A percentile compares a stretch with the other conserved stretches of the same genome.
Conservation (phyloP, 2,329 filamentous ascomycete species). For the Pseudogymnoascus destructans region DNA sequence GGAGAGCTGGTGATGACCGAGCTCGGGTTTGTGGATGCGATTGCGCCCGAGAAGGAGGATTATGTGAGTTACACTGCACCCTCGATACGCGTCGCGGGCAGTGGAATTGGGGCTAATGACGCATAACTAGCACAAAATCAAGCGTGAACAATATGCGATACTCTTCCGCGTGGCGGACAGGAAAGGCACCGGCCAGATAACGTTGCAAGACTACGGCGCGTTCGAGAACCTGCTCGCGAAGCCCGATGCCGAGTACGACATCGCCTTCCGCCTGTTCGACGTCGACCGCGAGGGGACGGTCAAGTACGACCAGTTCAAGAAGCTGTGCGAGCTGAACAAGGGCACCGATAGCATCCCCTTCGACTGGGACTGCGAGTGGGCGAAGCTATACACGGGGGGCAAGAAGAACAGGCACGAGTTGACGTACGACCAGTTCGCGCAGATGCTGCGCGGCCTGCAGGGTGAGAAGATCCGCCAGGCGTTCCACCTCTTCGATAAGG, state of each 20-base stretch:
- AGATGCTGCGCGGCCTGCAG: constrained; percentile 93
- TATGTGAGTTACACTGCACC: constrained; percentile 52
- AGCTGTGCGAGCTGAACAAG: constrained; percentile 79
- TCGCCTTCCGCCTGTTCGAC: constrained; percentile 94
- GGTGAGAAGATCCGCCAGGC: constrained; percentile 93
- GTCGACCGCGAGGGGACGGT: constrained; percentile 70
- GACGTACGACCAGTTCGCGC: constrained; percentile 92
- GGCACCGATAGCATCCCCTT: constrained; percentile 77
- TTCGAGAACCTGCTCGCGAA: constrained; percentile 92
- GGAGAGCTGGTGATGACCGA: constrained; percentile 71
- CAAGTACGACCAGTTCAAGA: constrained; percentile 79
- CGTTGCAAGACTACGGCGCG: constrained; percentile 72
- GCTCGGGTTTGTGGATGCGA: constrained; percentile 80
- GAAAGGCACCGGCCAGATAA: constrained; percentile 57
- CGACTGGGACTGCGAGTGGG: constrained; percentile 96
- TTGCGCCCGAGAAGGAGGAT: constrained; percentile 77
- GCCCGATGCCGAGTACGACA: constrained; percentile 96
- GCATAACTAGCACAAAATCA: constrained; percentile 75
- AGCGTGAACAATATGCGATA: constrained; percentile 86
- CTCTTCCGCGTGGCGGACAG: constrained; percentile 87
- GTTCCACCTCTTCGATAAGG: constrained; percentile 81
- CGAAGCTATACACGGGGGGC: constrained; percentile 80
- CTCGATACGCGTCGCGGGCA: constrained; percentile 8
- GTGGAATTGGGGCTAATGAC: constrained; percentile 5
- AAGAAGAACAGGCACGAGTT: constrained; percentile 80